phyloP scores from a whole-genome alignment of 2,329 filamentous ascomycete genomes.

The Cladosporium velox region DNA sequence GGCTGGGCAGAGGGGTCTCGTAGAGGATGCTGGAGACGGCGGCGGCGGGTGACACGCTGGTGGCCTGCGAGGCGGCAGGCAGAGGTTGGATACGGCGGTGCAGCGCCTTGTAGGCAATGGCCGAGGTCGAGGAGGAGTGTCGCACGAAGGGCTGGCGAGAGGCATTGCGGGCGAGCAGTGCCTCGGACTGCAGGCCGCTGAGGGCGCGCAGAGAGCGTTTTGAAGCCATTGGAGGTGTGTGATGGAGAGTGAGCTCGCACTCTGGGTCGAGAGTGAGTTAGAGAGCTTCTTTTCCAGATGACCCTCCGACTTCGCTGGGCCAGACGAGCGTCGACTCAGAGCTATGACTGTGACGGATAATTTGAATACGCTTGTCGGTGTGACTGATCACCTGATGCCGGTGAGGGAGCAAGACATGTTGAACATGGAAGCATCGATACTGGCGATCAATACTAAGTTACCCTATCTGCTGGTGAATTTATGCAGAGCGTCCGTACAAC shows the following conservation, averaged over 20 bases:
- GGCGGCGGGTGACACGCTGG: slow-evolving; percentile 81
- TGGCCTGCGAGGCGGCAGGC: slow-evolving; percentile 69
- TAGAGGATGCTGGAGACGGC: slow-evolving; percentile 98
- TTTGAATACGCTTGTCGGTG: neutral
- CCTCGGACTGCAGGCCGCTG: slow-evolving; percentile 23
- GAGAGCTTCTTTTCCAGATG: slow-evolving; percentile 14
- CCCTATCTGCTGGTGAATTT: rapidly evolving
- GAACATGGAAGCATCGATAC: neutral
- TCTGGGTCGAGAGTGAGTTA: neutral
- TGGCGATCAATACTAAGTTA: rapidly evolving
- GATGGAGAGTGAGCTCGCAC: neutral
- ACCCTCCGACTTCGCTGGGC: slow-evolving; percentile 3
- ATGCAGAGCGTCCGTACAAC: neutral
- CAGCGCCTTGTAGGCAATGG: slow-evolving; percentile 94
- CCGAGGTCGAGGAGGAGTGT: slow-evolving; percentile 74
- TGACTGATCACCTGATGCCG: neutral
- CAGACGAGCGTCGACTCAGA: neutral
- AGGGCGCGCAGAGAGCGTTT: slow-evolving; percentile 36
- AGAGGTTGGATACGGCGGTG: slow-evolving; percentile 88
- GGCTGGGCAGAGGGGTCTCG: slow-evolving; percentile 86
- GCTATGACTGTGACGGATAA: neutral
- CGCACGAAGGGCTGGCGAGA: slow-evolving; percentile 15
- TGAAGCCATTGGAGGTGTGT: slow-evolving; percentile 35
- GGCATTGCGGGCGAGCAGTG: slow-evolving; percentile 11
- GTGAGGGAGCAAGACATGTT: neutral